Evolutionary conservation across 2,329 filamentous ascomycete genomes (phyloP).

Genomic region (Raffaelea deltoideospora): DNA sequence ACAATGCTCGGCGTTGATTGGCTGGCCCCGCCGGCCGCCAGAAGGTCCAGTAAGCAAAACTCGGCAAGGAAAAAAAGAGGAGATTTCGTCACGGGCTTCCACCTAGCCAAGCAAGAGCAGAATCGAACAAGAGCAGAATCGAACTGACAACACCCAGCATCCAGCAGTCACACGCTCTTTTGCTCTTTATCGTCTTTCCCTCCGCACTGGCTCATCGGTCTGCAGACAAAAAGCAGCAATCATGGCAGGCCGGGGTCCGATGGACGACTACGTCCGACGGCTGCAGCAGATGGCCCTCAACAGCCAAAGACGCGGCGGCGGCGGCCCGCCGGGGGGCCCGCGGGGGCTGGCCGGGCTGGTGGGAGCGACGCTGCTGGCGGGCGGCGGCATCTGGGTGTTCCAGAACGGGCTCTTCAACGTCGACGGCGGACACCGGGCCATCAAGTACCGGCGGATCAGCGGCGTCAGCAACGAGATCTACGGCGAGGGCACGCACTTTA

Average conservation of each 20-base stretch:
- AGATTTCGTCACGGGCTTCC: too few relatives aligned
- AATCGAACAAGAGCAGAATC: too few relatives aligned
- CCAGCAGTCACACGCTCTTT: too few relatives aligned
- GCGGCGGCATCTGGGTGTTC: conserved; percentile 34
- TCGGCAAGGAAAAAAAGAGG: too few relatives aligned
- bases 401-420: conserved; percentile 61
- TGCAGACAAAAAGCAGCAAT: conserved; percentile 6
- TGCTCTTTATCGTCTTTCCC: too few relatives aligned
- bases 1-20: too few relatives aligned
- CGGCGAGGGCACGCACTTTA: conserved; percentile 86
- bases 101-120: too few relatives aligned
- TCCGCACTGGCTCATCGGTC: too few relatives aligned
- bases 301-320: conserved; percentile 22
- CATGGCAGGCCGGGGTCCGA: conserved; percentile 22
- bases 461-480: conserved; percentile 97
- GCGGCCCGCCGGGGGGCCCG: conserved; percentile 25
- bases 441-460: conserved; percentile 88
- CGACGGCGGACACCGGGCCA: conserved; percentile 94
- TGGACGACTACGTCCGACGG: conserved; percentile 35
- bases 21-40: too few relatives aligned
- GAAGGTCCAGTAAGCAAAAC: too few relatives aligned
- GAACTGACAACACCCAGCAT: too few relatives aligned
- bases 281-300: conserved; percentile 32
- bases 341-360: conserved; percentile 24
- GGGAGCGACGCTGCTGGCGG: conserved; percentile 26